Evolutionary conservation across 176 grass and related monocot genomes (phyloP).

Genomic region (Thinopyrum elongatum): DNA sequence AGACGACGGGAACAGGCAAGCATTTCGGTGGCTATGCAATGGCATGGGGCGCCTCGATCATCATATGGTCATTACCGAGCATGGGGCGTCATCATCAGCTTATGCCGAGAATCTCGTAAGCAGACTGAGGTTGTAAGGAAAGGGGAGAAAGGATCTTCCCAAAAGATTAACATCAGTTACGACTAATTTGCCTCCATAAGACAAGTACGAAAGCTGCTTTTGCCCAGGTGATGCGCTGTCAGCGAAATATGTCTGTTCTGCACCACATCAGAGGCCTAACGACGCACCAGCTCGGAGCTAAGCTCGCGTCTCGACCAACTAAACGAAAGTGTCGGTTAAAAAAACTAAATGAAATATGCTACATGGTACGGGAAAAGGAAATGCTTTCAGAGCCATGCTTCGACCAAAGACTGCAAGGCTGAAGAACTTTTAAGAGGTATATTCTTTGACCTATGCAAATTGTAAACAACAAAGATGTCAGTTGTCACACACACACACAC

Average conservation of each 20-base stretch:
- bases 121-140: background rate
- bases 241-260: background rate
- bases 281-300: background rate
- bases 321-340: background rate
- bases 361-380: background rate
- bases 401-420: background rate
- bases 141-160: background rate
- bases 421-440: background rate
- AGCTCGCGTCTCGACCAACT: background rate
- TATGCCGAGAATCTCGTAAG: background rate
- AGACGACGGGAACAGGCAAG: background rate
- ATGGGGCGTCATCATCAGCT: background rate
- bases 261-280: too few species aligned
- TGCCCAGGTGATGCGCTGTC: background rate
- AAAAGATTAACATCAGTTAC: background rate
- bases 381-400: background rate
- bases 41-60: background rate
- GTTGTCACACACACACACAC: background rate
- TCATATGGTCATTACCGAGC: background rate
- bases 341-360: background rate
- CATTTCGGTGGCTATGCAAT: background rate
- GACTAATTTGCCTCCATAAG: constrained; percentile 5
- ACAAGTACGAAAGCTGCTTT: background rate
- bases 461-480: background rate
- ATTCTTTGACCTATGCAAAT: background rate